Evolutionary conservation across 495 filamentous ascomycete species (phyloP).

Genomic region (Penicillium cosmopolitanum): DNA sequence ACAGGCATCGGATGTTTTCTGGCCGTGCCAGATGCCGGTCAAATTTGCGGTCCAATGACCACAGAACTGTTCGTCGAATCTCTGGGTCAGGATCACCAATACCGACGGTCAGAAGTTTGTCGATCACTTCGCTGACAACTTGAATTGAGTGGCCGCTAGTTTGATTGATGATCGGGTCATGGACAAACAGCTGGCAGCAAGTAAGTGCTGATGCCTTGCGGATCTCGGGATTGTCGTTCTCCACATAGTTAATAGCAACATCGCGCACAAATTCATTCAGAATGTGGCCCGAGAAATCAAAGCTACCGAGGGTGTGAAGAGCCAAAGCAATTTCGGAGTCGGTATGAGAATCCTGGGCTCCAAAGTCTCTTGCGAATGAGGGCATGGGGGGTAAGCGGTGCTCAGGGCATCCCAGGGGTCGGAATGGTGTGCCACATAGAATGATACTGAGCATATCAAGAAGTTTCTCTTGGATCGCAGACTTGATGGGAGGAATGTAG

Average conservation of each 20-base stretch:
- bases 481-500: constrained; percentile 93
- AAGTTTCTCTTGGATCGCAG: constrained; percentile 88
- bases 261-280: constrained; percentile 98
- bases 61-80: constrained; percentile 85
- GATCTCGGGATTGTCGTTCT: constrained; percentile 91
- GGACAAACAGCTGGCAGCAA: constrained; percentile 94
- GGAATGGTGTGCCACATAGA: constrained; percentile 87
- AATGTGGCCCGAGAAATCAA: constrained; percentile 93
- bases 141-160: constrained; percentile 95
- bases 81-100: constrained; percentile 88
- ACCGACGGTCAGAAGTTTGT: constrained; percentile 91
- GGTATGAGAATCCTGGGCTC: constrained; percentile 64
- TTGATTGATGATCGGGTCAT: constrained; percentile 96
- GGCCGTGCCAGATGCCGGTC: constrained; percentile 93
- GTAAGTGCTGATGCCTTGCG: constrained; percentile 94
- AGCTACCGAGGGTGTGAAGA: constrained; percentile 89
- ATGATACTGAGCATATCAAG: constrained; percentile 95
- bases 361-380: constrained; percentile 83
- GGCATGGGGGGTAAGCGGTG: constrained; percentile 67
- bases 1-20: constrained; percentile 92
- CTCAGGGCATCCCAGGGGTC: constrained; percentile 85
- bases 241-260: constrained; percentile 96
- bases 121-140: constrained; percentile 96
- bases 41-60: constrained; percentile 88
- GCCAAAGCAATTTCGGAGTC: constrained; percentile 91